These are phyloP conservation scores for Kwoniella sp. DNA, from an alignment of 768 basidiomycete species.

Conservation along the genomic window DNA sequence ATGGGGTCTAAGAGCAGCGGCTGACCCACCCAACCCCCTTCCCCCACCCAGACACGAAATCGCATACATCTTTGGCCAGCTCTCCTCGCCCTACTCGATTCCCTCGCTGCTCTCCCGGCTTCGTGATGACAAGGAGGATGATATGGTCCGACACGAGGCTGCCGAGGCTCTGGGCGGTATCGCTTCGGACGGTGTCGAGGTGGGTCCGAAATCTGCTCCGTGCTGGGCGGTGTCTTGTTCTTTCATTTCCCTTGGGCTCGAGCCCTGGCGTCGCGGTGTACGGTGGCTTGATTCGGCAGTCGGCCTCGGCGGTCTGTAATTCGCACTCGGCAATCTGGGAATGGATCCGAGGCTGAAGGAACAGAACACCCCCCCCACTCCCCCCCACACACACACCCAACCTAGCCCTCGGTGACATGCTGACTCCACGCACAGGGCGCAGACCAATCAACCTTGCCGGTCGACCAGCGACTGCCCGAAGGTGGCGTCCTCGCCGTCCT, in stretches of 20 bases:
- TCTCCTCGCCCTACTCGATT: constrained; percentile 81
- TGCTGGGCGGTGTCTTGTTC: not conserved
- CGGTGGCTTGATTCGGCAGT: too few species aligned
- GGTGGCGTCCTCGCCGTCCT: constrained; percentile 84
- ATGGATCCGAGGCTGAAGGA: too few species aligned
- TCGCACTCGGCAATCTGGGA: too few species aligned
- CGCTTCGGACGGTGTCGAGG: constrained; percentile 53
- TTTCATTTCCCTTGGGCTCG: not conserved
- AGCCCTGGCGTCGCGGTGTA: not conserved
- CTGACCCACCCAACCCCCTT: too few species aligned
- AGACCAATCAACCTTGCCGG: constrained; percentile 10
- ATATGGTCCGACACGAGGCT: constrained; percentile 98
- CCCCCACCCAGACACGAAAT: constrained; percentile 74
- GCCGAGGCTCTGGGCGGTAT: constrained; percentile 99
- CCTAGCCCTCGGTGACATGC: too few species aligned
- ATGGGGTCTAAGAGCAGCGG: too few species aligned
- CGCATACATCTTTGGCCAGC: constrained; percentile 95
- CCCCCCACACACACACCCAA: too few species aligned
- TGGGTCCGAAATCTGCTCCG: not conserved
- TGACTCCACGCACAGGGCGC: constrained; percentile 8
- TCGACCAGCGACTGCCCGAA: constrained; percentile 44
- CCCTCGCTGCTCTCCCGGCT: constrained; percentile 77
- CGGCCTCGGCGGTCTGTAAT: too few species aligned
- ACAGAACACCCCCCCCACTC: too few species aligned
- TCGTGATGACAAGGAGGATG: constrained; percentile 67